phyloP scores from a whole-genome alignment of 2,329 filamentous ascomycete genomes.

The Trichoderma simmonsii region DNA sequence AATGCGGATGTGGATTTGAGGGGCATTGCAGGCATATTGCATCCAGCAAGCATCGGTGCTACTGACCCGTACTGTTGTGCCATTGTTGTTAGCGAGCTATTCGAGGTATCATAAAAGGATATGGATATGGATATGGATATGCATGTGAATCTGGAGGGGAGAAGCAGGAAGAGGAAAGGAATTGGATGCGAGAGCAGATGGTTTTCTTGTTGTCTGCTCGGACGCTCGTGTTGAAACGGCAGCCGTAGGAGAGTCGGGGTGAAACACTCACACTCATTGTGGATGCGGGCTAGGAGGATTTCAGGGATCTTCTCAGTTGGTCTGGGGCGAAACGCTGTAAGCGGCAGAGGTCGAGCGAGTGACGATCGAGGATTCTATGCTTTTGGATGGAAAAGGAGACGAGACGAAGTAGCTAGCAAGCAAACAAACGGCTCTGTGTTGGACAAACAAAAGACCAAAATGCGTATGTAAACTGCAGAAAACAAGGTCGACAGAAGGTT shows the following conservation, averaged over 20 bases:
- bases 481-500: neutral
- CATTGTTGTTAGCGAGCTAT: conserved; percentile 31
- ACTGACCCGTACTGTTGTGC: conserved; percentile 54
- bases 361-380: neutral
- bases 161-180: neutral
- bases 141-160: neutral
- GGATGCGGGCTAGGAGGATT: conserved; percentile 8
- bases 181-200: neutral
- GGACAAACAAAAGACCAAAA: neutral
- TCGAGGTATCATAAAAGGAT: neutral
- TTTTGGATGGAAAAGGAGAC: neutral
- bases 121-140: neutral
- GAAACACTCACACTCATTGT: conserved; percentile 32
- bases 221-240: conserved; percentile 22
- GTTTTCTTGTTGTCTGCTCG: conserved; percentile 2
- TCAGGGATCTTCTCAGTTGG: neutral
- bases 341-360: neutral
- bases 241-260: conserved; percentile 25
- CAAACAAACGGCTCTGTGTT: neutral
- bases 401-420: neutral
- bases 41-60: neutral
- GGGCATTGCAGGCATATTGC: neutral
- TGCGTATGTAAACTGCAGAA: neutral
- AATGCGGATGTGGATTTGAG: conserved; percentile 3
- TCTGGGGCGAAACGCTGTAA: neutral